Percentiles rank a stretch among this genome's conserved stretches.
Evolutionary conservation across 1,139 yeast genomes (phyloP).

Genomic region (Debaryomyces psychrophilus): DNA sequence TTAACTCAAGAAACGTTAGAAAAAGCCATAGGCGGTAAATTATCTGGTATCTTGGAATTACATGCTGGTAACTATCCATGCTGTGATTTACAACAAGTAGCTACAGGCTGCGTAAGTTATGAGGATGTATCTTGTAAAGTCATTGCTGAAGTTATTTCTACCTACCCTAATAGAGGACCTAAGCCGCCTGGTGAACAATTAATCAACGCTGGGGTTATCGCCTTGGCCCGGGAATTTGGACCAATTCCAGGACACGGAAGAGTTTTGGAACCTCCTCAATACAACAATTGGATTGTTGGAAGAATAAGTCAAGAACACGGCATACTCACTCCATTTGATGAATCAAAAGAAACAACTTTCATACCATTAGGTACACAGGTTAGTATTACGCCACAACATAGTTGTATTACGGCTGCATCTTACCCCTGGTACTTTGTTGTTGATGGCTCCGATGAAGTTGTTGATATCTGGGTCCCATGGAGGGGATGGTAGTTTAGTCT

Average conservation of each 20-base stretch:
- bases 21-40: slow-evolving; percentile 25
- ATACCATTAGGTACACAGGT: slow-evolving; percentile 60
- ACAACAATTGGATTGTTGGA: slow-evolving; percentile 57
- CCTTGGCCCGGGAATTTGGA: slow-evolving; percentile 66
- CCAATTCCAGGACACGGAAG: slow-evolving; percentile 55
- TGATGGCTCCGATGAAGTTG: slow-evolving; percentile 51
- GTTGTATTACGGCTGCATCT: slow-evolving; percentile 72
- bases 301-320: slow-evolving; percentile 71
- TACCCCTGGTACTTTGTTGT: slow-evolving; percentile 62
- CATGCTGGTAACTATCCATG: slow-evolving; percentile 82
- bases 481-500: slow-evolving; percentile 47
- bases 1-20: slow-evolving; percentile 26
- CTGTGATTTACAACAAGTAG: slow-evolving; percentile 74
- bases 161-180: slow-evolving; percentile 55
- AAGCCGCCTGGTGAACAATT: slow-evolving; percentile 60
- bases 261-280: slow-evolving; percentile 36
- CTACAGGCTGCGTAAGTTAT: slow-evolving; percentile 59
- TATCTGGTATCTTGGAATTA: slow-evolving; percentile 59
- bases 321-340: slow-evolving; percentile 46
- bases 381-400: slow-evolving; percentile 67
- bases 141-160: slow-evolving; percentile 65
- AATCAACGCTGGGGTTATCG: slow-evolving; percentile 73
- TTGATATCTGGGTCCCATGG: slow-evolving; percentile 74
- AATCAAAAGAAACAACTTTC: slow-evolving; percentile 28
- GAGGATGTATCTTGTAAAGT: slow-evolving; percentile 58